Evolutionary conservation across 108 stramenopile species (phyloP).

Genomic region (Nitzschia sp.): DNA sequence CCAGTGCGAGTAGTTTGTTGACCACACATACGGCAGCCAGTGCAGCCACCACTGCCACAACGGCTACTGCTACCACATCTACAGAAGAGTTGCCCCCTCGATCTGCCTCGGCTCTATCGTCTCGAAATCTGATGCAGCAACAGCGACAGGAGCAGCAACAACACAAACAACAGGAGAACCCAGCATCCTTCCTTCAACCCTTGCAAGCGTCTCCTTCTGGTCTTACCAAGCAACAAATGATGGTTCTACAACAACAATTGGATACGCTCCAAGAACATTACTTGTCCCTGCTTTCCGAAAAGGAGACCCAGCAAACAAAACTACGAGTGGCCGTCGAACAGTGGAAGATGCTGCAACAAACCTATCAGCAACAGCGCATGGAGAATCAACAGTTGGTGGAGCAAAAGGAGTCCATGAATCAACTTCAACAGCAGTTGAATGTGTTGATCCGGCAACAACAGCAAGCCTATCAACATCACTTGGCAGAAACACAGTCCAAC

Average conservation of each 20-base stretch:
- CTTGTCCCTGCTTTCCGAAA: background rate
- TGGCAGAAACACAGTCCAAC: background rate
- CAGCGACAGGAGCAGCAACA: too few relatives aligned
- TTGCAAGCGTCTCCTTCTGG: background rate
- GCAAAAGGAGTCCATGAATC: background rate
- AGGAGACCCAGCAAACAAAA: background rate
- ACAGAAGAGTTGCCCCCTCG: too few relatives aligned
- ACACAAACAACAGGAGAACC: too few relatives aligned
- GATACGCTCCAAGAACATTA: slow-evolving; percentile 3
- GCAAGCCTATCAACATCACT: slow-evolving; percentile 3
- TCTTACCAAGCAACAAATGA: background rate
- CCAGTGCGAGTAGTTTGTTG: background rate
- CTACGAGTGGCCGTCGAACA: background rate
- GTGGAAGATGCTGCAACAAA: background rate
- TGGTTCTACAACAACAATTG: slow-evolving; percentile 1
- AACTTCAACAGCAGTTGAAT: slow-evolving; percentile 4
- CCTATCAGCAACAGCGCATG: background rate
- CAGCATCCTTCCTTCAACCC: too few relatives aligned
- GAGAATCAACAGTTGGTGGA: background rate
- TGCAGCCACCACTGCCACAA: background rate
- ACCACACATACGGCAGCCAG: background rate
- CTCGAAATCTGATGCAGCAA: too few relatives aligned
- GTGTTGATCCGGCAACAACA: slow-evolving; percentile 2
- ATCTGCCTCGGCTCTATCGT: too few relatives aligned
- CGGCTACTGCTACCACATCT: too few relatives aligned